Conservation (phyloP, 108 stramenopile species). For the Epithemia pelagica region DNA sequence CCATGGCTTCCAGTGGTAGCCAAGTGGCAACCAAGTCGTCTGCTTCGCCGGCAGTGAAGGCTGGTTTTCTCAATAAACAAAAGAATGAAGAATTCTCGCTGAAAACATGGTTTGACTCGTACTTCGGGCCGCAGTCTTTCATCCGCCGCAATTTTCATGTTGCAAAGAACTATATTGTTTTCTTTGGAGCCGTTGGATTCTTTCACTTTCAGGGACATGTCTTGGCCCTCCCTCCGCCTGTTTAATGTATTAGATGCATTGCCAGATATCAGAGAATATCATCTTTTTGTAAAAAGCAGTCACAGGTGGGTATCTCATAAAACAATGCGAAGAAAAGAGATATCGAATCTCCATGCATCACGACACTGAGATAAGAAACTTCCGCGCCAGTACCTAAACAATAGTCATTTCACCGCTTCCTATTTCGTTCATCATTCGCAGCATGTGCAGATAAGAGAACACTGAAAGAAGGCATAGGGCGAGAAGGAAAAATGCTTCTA, state of each 20-base stretch:
- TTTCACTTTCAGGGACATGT: slow-evolving; percentile 70
- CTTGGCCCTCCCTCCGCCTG: slow-evolving; percentile 74
- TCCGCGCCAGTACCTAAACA: no score
- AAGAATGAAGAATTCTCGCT: slow-evolving; percentile 23
- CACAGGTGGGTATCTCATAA: no score
- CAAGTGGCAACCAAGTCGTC: slow-evolving; percentile 15
- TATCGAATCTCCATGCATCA: no score
- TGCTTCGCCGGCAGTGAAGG: slow-evolving; percentile 49
- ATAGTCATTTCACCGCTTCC: no score
- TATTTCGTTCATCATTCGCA: no score
- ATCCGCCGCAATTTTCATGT: slow-evolving; percentile 44
- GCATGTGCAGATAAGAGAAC: no score
- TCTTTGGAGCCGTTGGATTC: slow-evolving; percentile 53
- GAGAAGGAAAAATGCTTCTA: no score
- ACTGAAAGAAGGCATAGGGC: no score
- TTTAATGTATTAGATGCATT: no score
- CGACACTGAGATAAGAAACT: no score
- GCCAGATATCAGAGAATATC: neutral
- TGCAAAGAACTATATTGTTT: slow-evolving; percentile 72
- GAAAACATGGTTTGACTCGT: slow-evolving; percentile 51
- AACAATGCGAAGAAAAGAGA: no score
- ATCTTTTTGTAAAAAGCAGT: no score
- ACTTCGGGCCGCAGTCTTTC: slow-evolving; percentile 64
- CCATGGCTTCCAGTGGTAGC: slow-evolving; percentile 29
- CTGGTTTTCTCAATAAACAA: slow-evolving; percentile 69